Evolutionary conservation across 371 early-diverging fungal species (phyloP).

Genomic region (Mortierella sp.): DNA sequence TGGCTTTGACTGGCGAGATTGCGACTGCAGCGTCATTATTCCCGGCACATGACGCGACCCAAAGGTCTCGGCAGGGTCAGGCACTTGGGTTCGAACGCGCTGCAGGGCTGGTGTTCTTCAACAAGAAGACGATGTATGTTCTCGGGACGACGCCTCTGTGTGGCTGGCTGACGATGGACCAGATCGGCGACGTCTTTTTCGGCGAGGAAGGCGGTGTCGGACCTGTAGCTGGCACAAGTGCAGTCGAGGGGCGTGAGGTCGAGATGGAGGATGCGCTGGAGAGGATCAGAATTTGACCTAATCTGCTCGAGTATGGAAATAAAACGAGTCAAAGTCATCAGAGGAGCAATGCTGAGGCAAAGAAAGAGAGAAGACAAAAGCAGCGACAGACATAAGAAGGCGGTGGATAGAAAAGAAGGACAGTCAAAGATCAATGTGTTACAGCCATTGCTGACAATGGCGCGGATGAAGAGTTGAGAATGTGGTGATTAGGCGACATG

Average conservation of each 20-base stretch:
- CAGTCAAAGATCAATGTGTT: too few relatives aligned
- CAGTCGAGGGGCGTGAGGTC: conserved; percentile 47
- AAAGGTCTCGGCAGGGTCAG: conserved; percentile 52
- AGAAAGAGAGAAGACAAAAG: too few relatives aligned
- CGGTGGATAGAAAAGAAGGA: too few relatives aligned
- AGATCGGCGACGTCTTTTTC: conserved; percentile 56
- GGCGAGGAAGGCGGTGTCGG: conserved; percentile 46
- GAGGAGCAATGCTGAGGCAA: too few relatives aligned
- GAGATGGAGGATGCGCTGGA: conserved; percentile 55
- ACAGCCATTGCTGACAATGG: too few relatives aligned
- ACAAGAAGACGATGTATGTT: conserved; percentile 65
- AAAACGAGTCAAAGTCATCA: too few relatives aligned
- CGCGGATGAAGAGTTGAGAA: too few relatives aligned
- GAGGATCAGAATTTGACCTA: conserved; percentile 40
- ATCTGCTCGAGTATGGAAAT: too few relatives aligned
- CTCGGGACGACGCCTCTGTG: conserved; percentile 68
- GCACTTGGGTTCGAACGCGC: conserved; percentile 54
- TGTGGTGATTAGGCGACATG: too few relatives aligned
- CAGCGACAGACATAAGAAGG: too few relatives aligned
- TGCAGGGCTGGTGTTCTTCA: conserved; percentile 71
- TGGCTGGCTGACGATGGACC: conserved; percentile 65
- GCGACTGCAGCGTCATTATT: conserved; percentile 46
- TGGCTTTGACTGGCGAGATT: conserved; percentile 49
- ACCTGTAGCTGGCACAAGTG: conserved; percentile 47
- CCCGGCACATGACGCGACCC: conserved; percentile 51